phyloP scores from a whole-genome alignment of 148 eudicot species.

The Pouteria glomerata region DNA sequence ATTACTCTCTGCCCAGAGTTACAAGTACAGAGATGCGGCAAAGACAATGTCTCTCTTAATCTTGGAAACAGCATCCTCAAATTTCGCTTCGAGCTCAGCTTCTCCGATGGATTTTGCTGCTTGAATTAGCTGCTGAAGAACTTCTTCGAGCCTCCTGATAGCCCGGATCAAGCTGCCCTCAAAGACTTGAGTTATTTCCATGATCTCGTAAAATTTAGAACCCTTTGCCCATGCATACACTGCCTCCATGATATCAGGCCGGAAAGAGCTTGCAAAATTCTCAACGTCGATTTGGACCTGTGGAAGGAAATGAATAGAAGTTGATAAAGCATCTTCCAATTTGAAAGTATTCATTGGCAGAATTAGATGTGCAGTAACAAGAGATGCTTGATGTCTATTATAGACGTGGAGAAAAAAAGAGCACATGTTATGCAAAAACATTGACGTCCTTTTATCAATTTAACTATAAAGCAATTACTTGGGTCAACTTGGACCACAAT shows the following conservation, averaged over 20 bases:
- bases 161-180: slow-evolving; percentile 95
- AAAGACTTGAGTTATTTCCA: slow-evolving; percentile 88
- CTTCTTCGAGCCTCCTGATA: slow-evolving; percentile 93
- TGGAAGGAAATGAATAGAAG: not conserved
- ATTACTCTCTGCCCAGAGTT: not conserved
- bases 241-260: slow-evolving; percentile 92
- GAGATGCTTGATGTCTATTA: not conserved
- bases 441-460: not conserved
- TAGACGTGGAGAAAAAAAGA: not conserved
- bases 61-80: slow-evolving; percentile 83
- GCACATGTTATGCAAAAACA: not conserved
- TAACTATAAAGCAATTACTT: not conserved
- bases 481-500: not conserved
- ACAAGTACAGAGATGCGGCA: slow-evolving; percentile 91
- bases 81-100: slow-evolving; percentile 72
- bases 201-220: slow-evolving; percentile 82
- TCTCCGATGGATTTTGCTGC: slow-evolving; percentile 95
- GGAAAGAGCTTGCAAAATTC: slow-evolving; percentile 77
- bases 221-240: slow-evolving; percentile 94
- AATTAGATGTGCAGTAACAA: not conserved
- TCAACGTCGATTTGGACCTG: slow-evolving; percentile 93
- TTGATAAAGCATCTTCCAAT: not conserved
- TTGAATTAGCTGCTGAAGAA: slow-evolving; percentile 85
- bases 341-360: not conserved
- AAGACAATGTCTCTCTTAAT: slow-evolving; percentile 96